Base-by-base conservation (phyloP, 768 basidiomycete genomes). In the Psilocybe sp. region DNA sequence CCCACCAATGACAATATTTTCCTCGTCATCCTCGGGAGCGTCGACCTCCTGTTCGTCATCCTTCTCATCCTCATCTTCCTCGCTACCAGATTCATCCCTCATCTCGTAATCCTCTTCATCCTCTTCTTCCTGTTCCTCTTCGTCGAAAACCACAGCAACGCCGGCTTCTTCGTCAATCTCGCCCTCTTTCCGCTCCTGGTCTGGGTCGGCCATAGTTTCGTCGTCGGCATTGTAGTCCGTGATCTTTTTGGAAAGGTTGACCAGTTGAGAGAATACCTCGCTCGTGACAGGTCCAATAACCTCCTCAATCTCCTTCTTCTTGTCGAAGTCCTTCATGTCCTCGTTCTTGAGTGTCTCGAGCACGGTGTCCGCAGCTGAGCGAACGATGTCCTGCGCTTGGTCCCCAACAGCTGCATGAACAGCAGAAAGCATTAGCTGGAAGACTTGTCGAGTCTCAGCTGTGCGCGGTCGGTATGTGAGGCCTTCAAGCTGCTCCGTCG, bases 71-170 rank as follows among this genome's bases (percentile, higher is more conserved):
- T 44, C 46, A 18, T 40, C 42, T 4, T 49, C 47, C 12, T 49
- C 43, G 2, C 35, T 84, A 40, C 91, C 91, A 2, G 82, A 82
- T 56, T 89, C 91, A 0, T 93, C 89, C 9, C 80, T 77, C 46
- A 98, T 80, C 64, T 97, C 95, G 57, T 77, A 98, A 1, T 85
- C 89, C 56, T 90, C 91, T 0, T 90, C 92, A 15, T 95, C 92
- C 2, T 95, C 93, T 4, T 90, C 92, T 18, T 97, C 94, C 60
- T 92, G 85, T 56, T 97, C 96, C 51, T 98, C 97, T 62, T 98
- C 96, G 56, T 98, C 95, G 51, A 98, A 98, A 5, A 98, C 87
- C 7, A 99, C 95, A 0, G 96, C 96, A 1, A 99, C 96, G n/a
- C 96, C 95, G 39, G 90, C 84, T 59, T 96, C 94, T 51, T 94